phyloP scores from a whole-genome alignment of 495 filamentous ascomycete genomes.

The Hypoxylon fuscum region DNA sequence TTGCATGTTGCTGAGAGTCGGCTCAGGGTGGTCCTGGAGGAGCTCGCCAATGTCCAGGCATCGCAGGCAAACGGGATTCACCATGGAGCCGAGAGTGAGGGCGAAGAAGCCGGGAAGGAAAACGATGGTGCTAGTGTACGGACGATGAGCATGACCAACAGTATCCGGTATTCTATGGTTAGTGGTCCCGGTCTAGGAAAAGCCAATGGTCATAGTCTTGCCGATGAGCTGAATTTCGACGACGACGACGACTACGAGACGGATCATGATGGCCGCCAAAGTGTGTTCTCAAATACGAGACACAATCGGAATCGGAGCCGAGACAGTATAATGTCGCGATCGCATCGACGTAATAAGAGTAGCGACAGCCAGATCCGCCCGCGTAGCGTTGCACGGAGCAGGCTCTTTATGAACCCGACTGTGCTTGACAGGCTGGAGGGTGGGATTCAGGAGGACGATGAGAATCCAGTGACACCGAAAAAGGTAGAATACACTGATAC shows the following conservation, averaged over 20 bases:
- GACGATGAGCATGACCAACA: slow-evolving; percentile 79
- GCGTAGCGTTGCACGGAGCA: slow-evolving; percentile 58
- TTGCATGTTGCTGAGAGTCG: slow-evolving; percentile 88
- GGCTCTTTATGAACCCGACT: slow-evolving; percentile 55
- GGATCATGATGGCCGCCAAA: slow-evolving; percentile 63
- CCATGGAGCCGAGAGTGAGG: slow-evolving; percentile 57
- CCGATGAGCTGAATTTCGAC: slow-evolving; percentile 88
- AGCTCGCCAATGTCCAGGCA: slow-evolving; percentile 79
- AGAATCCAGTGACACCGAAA: slow-evolving; percentile 10
- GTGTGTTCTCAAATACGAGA: slow-evolving; percentile 53
- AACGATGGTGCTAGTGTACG: slow-evolving; percentile 83
- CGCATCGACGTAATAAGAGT: slow-evolving; percentile 59
- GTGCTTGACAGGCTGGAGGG: slow-evolving; percentile 61
- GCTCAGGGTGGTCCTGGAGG: slow-evolving; percentile 82
- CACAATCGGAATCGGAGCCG: slow-evolving; percentile 54
- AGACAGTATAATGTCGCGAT: slow-evolving; percentile 54
- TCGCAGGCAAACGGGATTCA: slow-evolving; percentile 54
- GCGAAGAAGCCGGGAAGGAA: slow-evolving; percentile 62
- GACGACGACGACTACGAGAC: slow-evolving; percentile 74
- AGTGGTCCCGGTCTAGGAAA: slow-evolving; percentile 64
- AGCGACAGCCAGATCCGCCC: slow-evolving; percentile 60
- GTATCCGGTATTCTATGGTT: slow-evolving; percentile 75
- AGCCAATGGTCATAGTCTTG: slow-evolving; percentile 76
- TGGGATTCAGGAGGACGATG: slow-evolving; percentile 60
- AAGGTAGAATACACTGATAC: slow-evolving; percentile 62